A percentile compares a stretch with the other conserved stretches of the same genome.
Evolutionary conservation across 768 basidiomycete genomes (phyloP).

Genomic region (Pleurotus djamor): DNA sequence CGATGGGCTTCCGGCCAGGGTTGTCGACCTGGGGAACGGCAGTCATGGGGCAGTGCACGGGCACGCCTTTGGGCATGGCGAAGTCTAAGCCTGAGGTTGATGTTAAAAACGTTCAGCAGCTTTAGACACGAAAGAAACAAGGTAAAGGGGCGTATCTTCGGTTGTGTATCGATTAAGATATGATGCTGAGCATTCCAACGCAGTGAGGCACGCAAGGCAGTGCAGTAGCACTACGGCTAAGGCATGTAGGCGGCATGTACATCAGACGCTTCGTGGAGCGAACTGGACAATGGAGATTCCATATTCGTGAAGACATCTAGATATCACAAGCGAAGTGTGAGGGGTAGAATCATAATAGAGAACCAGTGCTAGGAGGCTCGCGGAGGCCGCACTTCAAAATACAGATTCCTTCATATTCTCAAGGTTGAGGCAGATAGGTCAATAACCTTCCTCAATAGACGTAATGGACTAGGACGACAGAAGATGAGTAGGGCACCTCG

Average conservation of each 20-base stretch:
- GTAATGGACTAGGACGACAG: conserved; percentile 28
- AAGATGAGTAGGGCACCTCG: neutral
- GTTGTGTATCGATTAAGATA: too few species aligned
- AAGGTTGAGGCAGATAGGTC: neutral
- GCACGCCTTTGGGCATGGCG: too few species aligned
- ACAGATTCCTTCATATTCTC: too few species aligned
- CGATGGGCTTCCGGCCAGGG: neutral
- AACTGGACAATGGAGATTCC: neutral
- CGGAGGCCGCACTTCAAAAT: too few species aligned
- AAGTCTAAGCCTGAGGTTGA: too few species aligned
- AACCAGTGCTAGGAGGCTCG: too few species aligned
- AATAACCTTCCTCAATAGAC: conserved; percentile 21
- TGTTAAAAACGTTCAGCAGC: too few species aligned
- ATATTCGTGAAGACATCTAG: too few species aligned
- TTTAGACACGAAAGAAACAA: too few species aligned
- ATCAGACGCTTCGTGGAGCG: neutral
- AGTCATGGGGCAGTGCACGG: too few species aligned
- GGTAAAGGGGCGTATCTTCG: neutral
- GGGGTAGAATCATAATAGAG: too few species aligned
- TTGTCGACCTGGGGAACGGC: neutral
- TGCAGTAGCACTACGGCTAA: neutral
- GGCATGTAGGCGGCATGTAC: neutral
- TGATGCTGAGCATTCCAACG: neutral
- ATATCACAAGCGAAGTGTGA: too few species aligned
- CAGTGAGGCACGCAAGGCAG: neutral